A percentile compares a stretch with the other conserved stretches of the same genome.
Conservation (phyloP, 2,329 filamentous ascomycete species). For the Trichophyton equinum region DNA sequence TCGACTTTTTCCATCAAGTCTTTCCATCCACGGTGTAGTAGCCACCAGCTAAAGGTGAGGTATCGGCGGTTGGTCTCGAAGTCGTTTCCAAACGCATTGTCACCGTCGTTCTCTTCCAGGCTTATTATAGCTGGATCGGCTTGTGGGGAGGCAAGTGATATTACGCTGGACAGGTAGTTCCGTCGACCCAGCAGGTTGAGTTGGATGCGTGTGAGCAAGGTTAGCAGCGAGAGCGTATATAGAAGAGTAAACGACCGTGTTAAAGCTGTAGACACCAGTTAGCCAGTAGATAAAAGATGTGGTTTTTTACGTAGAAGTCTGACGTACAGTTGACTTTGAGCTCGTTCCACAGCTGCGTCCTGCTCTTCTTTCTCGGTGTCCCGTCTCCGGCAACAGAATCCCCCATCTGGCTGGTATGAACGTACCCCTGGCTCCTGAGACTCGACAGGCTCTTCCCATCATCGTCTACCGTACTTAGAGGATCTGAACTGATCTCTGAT, state of each 20-base stretch:
- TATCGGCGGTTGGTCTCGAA: constrained; percentile 94
- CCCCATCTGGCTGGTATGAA: constrained; percentile 67
- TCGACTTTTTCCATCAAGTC: constrained; percentile 71
- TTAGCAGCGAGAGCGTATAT: constrained; percentile 80
- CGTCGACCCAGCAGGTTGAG: constrained; percentile 90
- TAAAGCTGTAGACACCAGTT: constrained; percentile 49
- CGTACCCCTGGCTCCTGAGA: constrained; percentile 65
- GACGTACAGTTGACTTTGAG: constrained; percentile 77
- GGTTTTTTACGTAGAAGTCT: too few species aligned
- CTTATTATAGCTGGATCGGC: constrained; percentile 63
- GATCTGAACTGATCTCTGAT: constrained; percentile 45
- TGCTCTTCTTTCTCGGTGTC: constrained; percentile 51
- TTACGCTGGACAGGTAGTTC: constrained; percentile 91
- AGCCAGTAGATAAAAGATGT: neutral
- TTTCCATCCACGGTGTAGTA: constrained; percentile 80
- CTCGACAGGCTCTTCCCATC: constrained; percentile 66
- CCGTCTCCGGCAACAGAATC: constrained; percentile 42
- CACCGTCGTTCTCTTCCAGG: constrained; percentile 86
- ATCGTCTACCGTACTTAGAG: constrained; percentile 65
- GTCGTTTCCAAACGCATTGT: constrained; percentile 77
- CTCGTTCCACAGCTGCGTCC: constrained; percentile 93
- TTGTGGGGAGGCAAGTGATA: constrained; percentile 70
- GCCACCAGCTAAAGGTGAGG: constrained; percentile 95
- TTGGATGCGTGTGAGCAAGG: constrained; percentile 85
- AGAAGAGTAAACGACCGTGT: constrained; percentile 82